Conservation (phyloP, 2,329 filamentous ascomycete genomes). For the Pyrenochaeta sp. region DNA sequence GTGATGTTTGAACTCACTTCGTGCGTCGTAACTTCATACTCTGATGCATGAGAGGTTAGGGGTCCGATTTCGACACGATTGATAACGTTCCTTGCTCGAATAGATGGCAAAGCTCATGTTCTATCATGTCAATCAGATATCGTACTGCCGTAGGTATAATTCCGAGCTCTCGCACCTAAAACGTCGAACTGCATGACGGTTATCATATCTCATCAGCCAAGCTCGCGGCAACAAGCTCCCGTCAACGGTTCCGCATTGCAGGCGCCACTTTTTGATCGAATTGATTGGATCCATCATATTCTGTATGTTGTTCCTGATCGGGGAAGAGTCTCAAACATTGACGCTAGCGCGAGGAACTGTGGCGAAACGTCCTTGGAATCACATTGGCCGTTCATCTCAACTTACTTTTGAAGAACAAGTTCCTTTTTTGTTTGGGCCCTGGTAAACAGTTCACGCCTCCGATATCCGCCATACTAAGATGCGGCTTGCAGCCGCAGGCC, state of each 20-base stretch:
- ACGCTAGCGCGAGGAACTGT: background rate
- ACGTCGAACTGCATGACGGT: no score
- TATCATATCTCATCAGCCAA: no score
- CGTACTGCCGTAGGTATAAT: no score
- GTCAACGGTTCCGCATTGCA: background rate
- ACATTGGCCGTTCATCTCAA: background rate
- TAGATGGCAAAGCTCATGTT: no score
- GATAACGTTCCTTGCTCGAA: no score
- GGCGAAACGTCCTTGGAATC: background rate
- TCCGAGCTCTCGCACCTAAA: no score
- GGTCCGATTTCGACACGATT: no score
- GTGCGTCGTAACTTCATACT: no score
- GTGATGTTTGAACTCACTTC: no score
- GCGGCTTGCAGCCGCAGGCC: constrained; percentile 4
- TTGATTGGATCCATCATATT: background rate
- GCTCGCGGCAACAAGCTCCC: background rate
- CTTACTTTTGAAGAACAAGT: background rate
- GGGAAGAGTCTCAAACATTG: background rate
- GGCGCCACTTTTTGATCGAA: background rate
- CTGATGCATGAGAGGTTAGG: no score
- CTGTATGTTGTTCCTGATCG: background rate
- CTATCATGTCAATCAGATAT: no score
- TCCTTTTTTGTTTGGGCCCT: background rate
- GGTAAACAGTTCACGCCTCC: background rate
- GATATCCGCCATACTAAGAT: background rate